Evolutionary conservation across 1,284 basidiomycete genomes (phyloP).

Genomic region (Cerioporus squamosus): DNA sequence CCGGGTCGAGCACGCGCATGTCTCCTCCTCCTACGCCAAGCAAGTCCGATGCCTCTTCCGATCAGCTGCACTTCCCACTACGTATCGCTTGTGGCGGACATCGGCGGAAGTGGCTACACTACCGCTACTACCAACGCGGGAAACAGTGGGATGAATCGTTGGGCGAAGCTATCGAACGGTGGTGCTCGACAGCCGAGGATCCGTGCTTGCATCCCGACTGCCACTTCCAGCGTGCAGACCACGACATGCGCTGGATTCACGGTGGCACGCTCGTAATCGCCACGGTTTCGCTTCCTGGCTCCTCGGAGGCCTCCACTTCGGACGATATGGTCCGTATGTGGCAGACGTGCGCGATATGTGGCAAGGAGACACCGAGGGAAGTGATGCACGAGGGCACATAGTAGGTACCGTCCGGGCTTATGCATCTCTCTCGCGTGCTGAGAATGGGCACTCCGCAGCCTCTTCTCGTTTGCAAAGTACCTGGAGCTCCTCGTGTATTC

Average conservation of each 20-base stretch:
- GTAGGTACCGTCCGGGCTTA: conserved; percentile 41
- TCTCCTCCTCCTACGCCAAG: conserved; percentile 19
- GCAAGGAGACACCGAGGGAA: conserved; percentile 40
- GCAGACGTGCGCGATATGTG: conserved; percentile 60
- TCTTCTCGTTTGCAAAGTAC: conserved; percentile 68
- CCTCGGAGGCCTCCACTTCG: neutral
- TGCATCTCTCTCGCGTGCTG: neutral
- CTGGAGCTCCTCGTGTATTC: conserved; percentile 71
- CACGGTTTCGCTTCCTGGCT: conserved; percentile 25
- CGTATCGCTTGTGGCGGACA: conserved; percentile 36
- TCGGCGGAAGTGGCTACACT: conserved; percentile 51
- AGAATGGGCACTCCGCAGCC: conserved; percentile 28
- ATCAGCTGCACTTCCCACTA: conserved; percentile 13
- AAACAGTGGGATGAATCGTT: conserved; percentile 43
- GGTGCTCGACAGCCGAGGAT: conserved; percentile 38
- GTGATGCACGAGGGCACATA: conserved; percentile 59
- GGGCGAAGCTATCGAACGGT: conserved; percentile 45
- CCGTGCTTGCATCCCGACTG: conserved; percentile 40
- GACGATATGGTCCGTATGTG: conserved; percentile 49
- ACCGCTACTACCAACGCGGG: conserved; percentile 48
- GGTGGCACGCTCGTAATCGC: conserved; percentile 48
- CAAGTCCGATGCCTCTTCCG: conserved; percentile 22
- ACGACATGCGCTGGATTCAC: conserved; percentile 57
- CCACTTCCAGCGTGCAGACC: conserved; percentile 32
- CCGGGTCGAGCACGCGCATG: conserved; percentile 22